Evolutionary conservation across 2,329 filamentous ascomycete genomes (phyloP), one percentile per base, ranked within the genome.

Genomic region (Aspergillus ochraceus): DNA sequence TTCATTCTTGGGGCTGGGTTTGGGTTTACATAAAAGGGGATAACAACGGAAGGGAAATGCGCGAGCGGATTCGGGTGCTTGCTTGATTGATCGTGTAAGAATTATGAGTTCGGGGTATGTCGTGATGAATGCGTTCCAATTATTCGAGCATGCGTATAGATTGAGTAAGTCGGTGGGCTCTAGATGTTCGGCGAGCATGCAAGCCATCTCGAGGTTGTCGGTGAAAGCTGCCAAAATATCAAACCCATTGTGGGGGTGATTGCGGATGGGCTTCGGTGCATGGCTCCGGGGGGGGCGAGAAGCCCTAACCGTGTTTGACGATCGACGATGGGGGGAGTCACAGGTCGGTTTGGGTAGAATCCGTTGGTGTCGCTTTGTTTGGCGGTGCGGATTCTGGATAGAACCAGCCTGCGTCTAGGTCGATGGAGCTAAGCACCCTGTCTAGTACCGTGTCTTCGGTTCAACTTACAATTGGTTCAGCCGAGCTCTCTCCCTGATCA

Each of bases 31-130:
- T 6, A 87, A 77, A 1, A 73, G 70, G 2, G 74, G 74, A 74
- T 89, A 92, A 52, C 85, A 80, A 8, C 79, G 77, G 79, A 85
- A 90, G 19, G 81, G 81, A 72, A 89, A 92, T 60, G 87, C 79
- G 17, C 71, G 70, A 1, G 81, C 79, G 0, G 87, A 82, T 30
- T 84, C 77, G 0, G 86, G 84, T 1, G 85, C 84, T 67, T 83
- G 82, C 56, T 77, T 68, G 1, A 73, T 72, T 1, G 86, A 83
- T 75, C 86, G 86, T 19, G 80, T 74, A 45, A 83, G 76, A 54
- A 91, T 80, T 59, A 84, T 83, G 42, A 84, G 84, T 9, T 82
- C 82, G 70, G 88, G 82, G 65, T 88, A 80, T 54, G 78, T 77
- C 70, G 88, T 84, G 68, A 91, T 73, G 29, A 86, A 79, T 6